Evolutionary conservation across 2,329 filamentous ascomycete species (phyloP), one percentile per base, ranked within the genome.

Genomic region (Beauveria sp.): DNA sequence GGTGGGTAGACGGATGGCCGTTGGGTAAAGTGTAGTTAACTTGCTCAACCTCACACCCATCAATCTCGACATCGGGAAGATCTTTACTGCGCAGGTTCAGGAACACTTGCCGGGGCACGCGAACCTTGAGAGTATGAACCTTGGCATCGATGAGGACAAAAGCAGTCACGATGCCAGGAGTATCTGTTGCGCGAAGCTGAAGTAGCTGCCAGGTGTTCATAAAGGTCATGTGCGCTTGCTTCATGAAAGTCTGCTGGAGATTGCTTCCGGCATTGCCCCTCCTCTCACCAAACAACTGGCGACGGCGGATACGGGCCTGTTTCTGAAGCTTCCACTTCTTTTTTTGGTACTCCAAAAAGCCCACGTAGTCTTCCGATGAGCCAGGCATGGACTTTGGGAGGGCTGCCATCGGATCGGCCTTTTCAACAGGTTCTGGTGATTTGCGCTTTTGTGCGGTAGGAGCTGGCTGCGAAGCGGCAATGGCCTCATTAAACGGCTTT

Each of bases 311-410:
- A 24, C 95, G 86, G 40, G 93, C 92, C 72, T 96, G 89, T 70
- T 92, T 96, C 72, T 99, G 95, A 43, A 98, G 88, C 77, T 93
- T 97, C 95, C 95, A 99, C 75, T 99, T 99, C 77, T 93, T 86
- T 75, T 99, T 99, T 72, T 99, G 95, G 70, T 98, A 98, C 70
- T 89, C 83, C 59, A 99, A 74, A 79, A 96, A 99, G 0, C 85
- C 91, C 20, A 85, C 79, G 67, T 99, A 99, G 73, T 99, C 89
- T 54, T 95, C 86, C 0, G 87, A 90, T 22, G 95, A 89, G 26
- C 83, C 84, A 1, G 95, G 93, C 89, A 96, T 96, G 48, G 85
- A 82, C 64, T 88, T 85, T 0, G 95, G 95, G 16, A 99, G 80
- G 26, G 85, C 85, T 31, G 91, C 88, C 73, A 91, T 96, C 0